Evolutionary conservation across 495 filamentous ascomycete species (phyloP), one percentile per base, ranked within the genome.

Genomic region (Penicillium bovifimosum): DNA sequence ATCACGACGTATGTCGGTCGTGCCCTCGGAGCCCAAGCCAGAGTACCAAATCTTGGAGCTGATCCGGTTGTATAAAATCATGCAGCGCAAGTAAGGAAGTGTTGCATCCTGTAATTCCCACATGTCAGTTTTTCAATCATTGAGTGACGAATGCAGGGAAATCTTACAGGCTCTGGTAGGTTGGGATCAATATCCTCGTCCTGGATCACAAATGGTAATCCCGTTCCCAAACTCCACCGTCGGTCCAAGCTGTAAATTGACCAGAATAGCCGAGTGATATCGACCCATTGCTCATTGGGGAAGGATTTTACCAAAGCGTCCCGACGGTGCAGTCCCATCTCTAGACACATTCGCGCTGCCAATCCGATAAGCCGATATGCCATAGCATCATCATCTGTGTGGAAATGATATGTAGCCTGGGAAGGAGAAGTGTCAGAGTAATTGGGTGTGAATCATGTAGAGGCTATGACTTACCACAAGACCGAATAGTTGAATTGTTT

Each of bases 371-470:
- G 71, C 1, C 90, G 79, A 80, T 90, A 95, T 6, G 86, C 85
- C 54, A 89, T 79, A 2, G 83, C 76, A 66, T 95, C 90, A 57
- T 93, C 86, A 48, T 88, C 88, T 17, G 79, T 81, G 44, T 92
- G 83, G 54, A 89, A 95, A 60, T 90, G 79, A 68, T 95, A 96
- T 41, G 88, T 91, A 16, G 86, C 87, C 85, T 88, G 34, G 40
- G 1, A 32, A 39, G 3, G 7, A 7, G 26, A 26, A 62, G 47
- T 26, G 47, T 38, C 38, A 39, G 47, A 29, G 8, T 39, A 24
- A 34, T 36, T 24, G 20, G 49, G 28, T 10, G 18, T 9, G 17
- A 7, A 9, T 31, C 5, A 36, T 14, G 29, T 28, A n/a, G 24
- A 14, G 6, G 47, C 11, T 10, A 24, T 34, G 28, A 69, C 84